Evolutionary conservation across 2,329 filamentous ascomycete species (phyloP), one percentile per base, ranked within the genome.

Genomic region (Colletotrichum musicola): DNA sequence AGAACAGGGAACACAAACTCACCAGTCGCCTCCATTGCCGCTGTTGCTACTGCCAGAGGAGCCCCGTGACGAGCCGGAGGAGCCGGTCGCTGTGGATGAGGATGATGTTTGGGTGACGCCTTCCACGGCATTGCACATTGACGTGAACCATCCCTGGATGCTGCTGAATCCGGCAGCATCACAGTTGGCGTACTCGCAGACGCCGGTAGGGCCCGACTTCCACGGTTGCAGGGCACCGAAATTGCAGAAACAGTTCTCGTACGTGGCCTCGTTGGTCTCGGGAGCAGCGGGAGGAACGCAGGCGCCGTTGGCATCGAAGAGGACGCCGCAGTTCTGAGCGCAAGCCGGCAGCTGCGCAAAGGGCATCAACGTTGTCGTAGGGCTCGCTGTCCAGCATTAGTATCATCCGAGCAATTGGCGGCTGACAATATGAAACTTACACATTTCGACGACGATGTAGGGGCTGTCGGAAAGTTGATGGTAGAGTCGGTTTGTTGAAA

Each of bases 211-310:
- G 40, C 84, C 86, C 2, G 69, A 67, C 42, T 54, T 56, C 40
- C 62, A 71, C 1, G 70, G 12, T 82, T 81, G 38, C 87, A 86
- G 64, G 94, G 89, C 9, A 84, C 78, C 4, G 57, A 91, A 89
- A 73, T 85, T 81, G 81, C 94, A 97, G 81, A 97, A 94, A 80
- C 94, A 97, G 42, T 84, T 83, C 59, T 88, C 83, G 77, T 92
- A 93, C 50, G 83, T 86, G 20, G 78, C 75, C 47, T 85, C 77
- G 55, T 84, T 83, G 57, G 84, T 83, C 6, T 80, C 77, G 5
- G 85, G 78, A 4, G 79, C 83, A 25, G 81, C 84, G 4, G 86
- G 87, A 4, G 91, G 90, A 1, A 91, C 85, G 79, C 94, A 97
- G 70, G 84, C 88, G 53, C 86, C 86, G 75, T 94, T 92, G 66